A percentile compares a stretch with the other conserved stretches of the same genome.
Evolutionary conservation across 2,329 filamentous ascomycete species (phyloP).

Genomic region (Rugonectria rugulosa): DNA sequence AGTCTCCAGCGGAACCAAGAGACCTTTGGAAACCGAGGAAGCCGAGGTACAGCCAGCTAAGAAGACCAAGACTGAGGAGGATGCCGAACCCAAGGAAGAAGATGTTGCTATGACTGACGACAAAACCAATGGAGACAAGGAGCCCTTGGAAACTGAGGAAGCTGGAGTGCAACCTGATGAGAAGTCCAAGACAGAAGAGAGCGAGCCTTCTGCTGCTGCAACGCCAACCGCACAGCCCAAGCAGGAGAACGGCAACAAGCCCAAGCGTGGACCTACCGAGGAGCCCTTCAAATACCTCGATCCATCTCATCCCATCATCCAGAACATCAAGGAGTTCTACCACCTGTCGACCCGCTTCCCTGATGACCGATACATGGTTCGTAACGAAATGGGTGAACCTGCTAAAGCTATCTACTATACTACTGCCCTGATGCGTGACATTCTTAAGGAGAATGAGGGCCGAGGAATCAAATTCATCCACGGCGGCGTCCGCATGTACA

Average conservation of each 20-base stretch:
- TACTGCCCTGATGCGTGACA: slow-evolving; percentile 81
- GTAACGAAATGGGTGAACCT: slow-evolving; percentile 87
- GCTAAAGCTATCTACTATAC: slow-evolving; percentile 98
- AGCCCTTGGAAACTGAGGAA: slow-evolving; percentile 46
- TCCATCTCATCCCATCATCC: slow-evolving; percentile 76
- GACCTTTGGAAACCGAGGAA: slow-evolving; percentile 46
- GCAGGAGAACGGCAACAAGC: slow-evolving; percentile 42
- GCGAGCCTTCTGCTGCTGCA: slow-evolving; percentile 25
- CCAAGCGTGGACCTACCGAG: slow-evolving; percentile 67
- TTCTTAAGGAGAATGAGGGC: slow-evolving; percentile 86
- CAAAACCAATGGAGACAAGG: slow-evolving; percentile 44
- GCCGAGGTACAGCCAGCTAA: slow-evolving; percentile 53
- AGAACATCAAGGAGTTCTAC: slow-evolving; percentile 84
- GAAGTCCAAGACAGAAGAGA: slow-evolving; percentile 56
- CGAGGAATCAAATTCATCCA: slow-evolving; percentile 95
- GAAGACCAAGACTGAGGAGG: slow-evolving; percentile 56
- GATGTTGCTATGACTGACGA: slow-evolving; percentile 43
- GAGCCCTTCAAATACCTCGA: slow-evolving; percentile 95
- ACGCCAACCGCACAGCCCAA: slow-evolving; percentile 36
- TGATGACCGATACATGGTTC: slow-evolving; percentile 91
- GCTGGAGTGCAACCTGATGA: slow-evolving; percentile 53
- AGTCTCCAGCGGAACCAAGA: slow-evolving; percentile 44
- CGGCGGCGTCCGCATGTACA: slow-evolving; percentile 98
- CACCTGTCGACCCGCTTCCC: slow-evolving; percentile 85
- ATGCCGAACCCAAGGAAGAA: slow-evolving; percentile 34